Base-by-base conservation (phyloP, 768 basidiomycete species). In the Plicaturopsis crispa region DNA sequence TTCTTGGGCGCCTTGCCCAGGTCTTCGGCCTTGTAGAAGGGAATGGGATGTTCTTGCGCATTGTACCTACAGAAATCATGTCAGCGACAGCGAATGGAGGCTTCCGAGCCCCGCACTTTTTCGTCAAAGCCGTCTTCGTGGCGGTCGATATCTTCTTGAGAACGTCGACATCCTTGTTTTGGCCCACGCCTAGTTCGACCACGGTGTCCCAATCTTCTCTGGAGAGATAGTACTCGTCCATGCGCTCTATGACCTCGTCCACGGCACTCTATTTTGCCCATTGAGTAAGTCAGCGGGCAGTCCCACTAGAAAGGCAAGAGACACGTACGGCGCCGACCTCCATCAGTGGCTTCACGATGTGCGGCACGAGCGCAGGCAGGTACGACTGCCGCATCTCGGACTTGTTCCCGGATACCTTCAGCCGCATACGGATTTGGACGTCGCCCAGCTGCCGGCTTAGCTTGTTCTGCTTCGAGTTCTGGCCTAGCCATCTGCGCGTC, bases 141-240 rank as follows among this genome's bases (percentile, higher is more conserved):
- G 83, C 75, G 0, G 82, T 50, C 0, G 87, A 64, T 21, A 99
- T 89, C 61, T 84, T 84, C 67, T 94, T 96, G 50, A 86, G 60
- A 8, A 94, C 72, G 2, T 63, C 5, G 0, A 84, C 85, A 35
- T 88, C 87, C 41, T 74, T 76, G 52, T 80, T 73, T 5, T 83
- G 71, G 41, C 78, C 96, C 6, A 99, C 74, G 1, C 94, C 96
- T 6, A 99, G 73, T 55, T 98, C 94, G 38, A 98, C 75, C 37
- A 98, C 69, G 7, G 90, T 82, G 50, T 99, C 96, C 94, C 93
- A 98, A 52, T 98, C 94, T 20, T 98, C 96, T 46, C 84, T 87
- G 3, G 81, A 80, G 22, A 99, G 60, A 59, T 78, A 97, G 56
- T 99, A 99, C 33, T 85, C 83, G 56, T 98, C 96, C 92, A 99